A percentile compares a stretch with the other conserved stretches of the same genome.
Evolutionary conservation across 2,329 filamentous ascomycete genomes (phyloP).

Genomic region (Fusarium denticulatum): DNA sequence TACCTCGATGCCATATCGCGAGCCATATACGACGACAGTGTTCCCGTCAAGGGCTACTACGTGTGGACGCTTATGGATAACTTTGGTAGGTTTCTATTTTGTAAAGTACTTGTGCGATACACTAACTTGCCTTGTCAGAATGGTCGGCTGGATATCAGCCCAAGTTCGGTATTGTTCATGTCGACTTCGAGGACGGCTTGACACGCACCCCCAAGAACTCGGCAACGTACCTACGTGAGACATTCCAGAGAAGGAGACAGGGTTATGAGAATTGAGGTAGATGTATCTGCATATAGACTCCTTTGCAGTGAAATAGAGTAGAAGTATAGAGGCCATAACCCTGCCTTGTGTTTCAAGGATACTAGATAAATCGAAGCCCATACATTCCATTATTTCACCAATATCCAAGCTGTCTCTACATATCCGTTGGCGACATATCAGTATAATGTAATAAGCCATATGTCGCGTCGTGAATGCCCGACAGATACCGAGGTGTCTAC

Average conservation of each 20-base stretch:
- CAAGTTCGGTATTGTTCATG: slow-evolving; percentile 51
- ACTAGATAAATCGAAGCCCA: too few species aligned
- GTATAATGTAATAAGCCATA: too few species aligned
- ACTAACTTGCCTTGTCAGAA: neutral
- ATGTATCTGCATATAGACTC: neutral
- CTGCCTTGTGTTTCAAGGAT: too few species aligned
- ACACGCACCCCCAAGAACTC: slow-evolving; percentile 52
- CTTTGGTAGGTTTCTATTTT: neutral
- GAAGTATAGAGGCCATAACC: neutral
- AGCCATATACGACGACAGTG: neutral
- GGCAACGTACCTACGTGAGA: slow-evolving; percentile 23
- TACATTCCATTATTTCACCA: too few species aligned
- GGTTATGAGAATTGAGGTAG: neutral
- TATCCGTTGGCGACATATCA: too few species aligned
- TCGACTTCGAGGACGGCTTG: slow-evolving; percentile 49
- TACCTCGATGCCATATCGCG: neutral
- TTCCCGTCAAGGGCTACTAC: neutral
- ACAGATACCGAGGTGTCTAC: too few species aligned
- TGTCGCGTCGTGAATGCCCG: too few species aligned
- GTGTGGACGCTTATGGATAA: slow-evolving; percentile 8
- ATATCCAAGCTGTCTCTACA: too few species aligned
- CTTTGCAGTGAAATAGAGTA: neutral
- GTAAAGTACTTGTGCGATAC: neutral
- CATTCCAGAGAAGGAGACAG: neutral
- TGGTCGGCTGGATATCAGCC: slow-evolving; percentile 53